Evolutionary conservation across 1,284 basidiomycete genomes (phyloP), one percentile per base, ranked within the genome.

Genomic region (Sutorius eximius): DNA sequence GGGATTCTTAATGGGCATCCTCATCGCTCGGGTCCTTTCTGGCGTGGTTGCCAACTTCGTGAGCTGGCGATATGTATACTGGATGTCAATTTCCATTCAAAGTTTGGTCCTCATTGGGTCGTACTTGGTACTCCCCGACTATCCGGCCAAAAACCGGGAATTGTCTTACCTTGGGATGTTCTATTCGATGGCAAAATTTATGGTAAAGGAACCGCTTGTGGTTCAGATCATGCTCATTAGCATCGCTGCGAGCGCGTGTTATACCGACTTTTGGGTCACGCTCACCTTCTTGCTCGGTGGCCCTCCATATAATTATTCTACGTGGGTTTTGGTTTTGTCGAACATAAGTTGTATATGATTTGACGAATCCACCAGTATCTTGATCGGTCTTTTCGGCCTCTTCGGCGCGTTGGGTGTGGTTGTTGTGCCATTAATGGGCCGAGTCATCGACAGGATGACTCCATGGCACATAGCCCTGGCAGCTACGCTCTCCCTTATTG

Each of bases 261-360:
- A 85, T 63, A 75, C 74, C n/a, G 80, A 75, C 57, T 85, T 83
- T 64, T 88, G 86, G 86, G 83, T 86, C 1, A 85, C 83, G 7
- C 66, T 87, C 51, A 89, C 87, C 0, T 89, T 88, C 71, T 70
- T 89, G 24, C 77, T 89, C 10, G 80, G 79, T 16, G 83, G 77
- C 9, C 63, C 78, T 4, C 85, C 83, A 12, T 89, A 87, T 62
- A 61, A 81, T 61, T 87, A 82, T 61, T 81, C 80, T 0, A 83
- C 82, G 81, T 82, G 58, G 47, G 80, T 68, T 2, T 24, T 24
- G 47, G 80, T 68, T 2, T 24, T 24, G 32, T 24, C 37, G 45
- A 42, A 24, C 48, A 12, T 30, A 6, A 33, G 30, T 12, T 36
- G 34, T 24, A 36, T n/a, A 37, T 24, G 20, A 27, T 43, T 55